A percentile compares a stretch with the other conserved stretches of the same genome.
Conservation (phyloP, 2,329 filamentous ascomycete genomes). For the Berkeleyomyces basicola region DNA sequence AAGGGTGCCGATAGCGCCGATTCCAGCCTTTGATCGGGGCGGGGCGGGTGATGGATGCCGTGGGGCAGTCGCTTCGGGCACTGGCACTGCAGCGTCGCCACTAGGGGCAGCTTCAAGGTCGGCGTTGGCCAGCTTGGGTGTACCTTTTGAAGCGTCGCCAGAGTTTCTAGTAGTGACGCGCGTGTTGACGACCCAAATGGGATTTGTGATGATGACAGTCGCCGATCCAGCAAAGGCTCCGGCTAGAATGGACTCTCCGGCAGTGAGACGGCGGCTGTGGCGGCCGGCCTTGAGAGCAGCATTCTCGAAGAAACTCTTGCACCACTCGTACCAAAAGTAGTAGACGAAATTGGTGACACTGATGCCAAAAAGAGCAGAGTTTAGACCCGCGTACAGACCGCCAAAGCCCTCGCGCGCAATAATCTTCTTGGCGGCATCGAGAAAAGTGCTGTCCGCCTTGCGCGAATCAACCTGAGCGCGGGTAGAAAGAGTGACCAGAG, state of each 20-base stretch:
- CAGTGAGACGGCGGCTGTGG: conserved; percentile 67
- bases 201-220: conserved; percentile 91
- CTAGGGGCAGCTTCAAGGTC: conserved; percentile 24
- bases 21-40: conserved; percentile 30
- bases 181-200: conserved; percentile 98
- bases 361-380: conserved; percentile 92
- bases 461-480: conserved; percentile 95
- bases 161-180: conserved; percentile 75
- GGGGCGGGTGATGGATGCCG: conserved; percentile 23
- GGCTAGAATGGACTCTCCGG: conserved; percentile 84
- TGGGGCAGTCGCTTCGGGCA: conserved; percentile 20
- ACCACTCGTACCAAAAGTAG: conserved; percentile 99
- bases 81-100: not conserved
- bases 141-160: conserved; percentile 9
- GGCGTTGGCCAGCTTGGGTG: conserved; percentile 18
- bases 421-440: conserved; percentile 70
- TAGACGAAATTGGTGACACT: conserved; percentile 99
- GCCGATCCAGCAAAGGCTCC: conserved; percentile 86
- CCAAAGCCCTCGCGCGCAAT: conserved; percentile 77
- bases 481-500: conserved; percentile 91
- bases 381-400: conserved; percentile 82
- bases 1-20: conserved; percentile 67
- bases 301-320: conserved; percentile 66
- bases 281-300: conserved; percentile 59
- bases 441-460: conserved; percentile 70